Evolutionary conservation across 371 early-diverging fungal genomes (phyloP), one percentile per base, ranked within the genome.

Genomic region (Apophysomyces sp.): DNA sequence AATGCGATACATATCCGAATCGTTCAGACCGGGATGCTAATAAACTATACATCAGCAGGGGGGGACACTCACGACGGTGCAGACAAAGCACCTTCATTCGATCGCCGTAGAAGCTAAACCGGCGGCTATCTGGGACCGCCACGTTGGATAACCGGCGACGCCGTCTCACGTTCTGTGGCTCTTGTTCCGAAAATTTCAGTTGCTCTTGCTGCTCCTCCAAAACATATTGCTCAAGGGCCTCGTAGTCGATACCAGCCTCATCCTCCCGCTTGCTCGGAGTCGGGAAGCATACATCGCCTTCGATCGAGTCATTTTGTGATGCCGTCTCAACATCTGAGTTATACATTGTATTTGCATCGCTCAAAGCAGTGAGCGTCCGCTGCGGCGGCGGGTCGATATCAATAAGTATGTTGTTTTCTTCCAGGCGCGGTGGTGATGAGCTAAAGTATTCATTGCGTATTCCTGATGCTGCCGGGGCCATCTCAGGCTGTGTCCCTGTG

Each of bases 221-320:
- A 30, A 67, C 30, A 57, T 55, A 62, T 4, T 51, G 36, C 16
- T 67, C 55, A 24, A 67, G 28, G 15, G 31, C 62, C 6, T 74
- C 71, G 29, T 70, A 78, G 44, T 78, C 74, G 15, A 76, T 67
- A 0, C 67, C 72, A 8, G 55, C 65, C n/a, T 66, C 51, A 24
- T 73, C 67, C 29, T 68, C 66, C 16, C 66, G 68, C 40, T 69
- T 69, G 11, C 57, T 69, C 2, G 69, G 67, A 15, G 72, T 68
- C 9, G 79, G 79, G 27, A 78, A 78, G 49, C 79, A 78, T 2
- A 78, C 79, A 37, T 78, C 79, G 3, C 65, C 76, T 58, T 78
- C 78, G 2, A 72, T 61, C 0, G 68, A 60, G 11, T 66, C 62
- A 49, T 52, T 55, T 11, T 54, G 67, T 15, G 49, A 44, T 21